Evolutionary conservation across 139 green algal genomes (phyloP), one percentile per base, ranked within the genome.

Genomic region (Chlamydomonas schloesseri): DNA sequence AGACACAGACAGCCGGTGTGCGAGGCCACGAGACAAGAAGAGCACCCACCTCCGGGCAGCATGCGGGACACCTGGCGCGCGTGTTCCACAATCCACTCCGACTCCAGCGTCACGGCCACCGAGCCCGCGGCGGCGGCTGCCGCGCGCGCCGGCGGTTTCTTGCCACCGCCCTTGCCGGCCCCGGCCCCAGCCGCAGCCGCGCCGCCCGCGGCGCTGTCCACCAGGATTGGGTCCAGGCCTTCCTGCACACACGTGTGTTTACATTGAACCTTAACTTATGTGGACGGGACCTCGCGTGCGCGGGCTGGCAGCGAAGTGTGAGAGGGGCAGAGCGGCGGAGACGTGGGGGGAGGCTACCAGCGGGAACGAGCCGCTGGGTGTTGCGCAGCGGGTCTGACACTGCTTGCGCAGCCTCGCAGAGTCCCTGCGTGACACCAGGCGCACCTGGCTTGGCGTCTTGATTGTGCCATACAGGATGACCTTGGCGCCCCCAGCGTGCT

Each of bases 21-120:
- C n/a, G n/a, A n/a, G n/a, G n/a, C n/a, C n/a, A n/a, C n/a, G n/a
- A n/a, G n/a, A n/a, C n/a, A n/a, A n/a, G n/a, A 50, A 5, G 42
- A 5, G 8, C 42, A 50, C 88, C 55, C 62, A 92, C 90, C 90
- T 86, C 94, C 94, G 3, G 93, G 91, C 29, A 96, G 90, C 81
- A 94, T 91, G 28, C 89, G 84, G 8, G 84, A 64, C 31, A 93
- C 84, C 81, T 96, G 92, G 15, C 71, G 50, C 0, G 90, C 93
- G 55, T 96, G 93, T 73, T 96, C 94, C 57, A 87, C 50, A 6
- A 96, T 82, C 86, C 91, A 93, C 0, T 94, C 91, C 1, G 60
- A 29, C 33, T 96, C 90, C 42, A 96, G 71, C 1, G 46, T 34
- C 69, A 96, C 60, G 14, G n/a, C 60, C 1, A 57, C 80, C 24